Conservation (phyloP, 495 filamentous ascomycete genomes). For the Neurospora tetraspora region DNA sequence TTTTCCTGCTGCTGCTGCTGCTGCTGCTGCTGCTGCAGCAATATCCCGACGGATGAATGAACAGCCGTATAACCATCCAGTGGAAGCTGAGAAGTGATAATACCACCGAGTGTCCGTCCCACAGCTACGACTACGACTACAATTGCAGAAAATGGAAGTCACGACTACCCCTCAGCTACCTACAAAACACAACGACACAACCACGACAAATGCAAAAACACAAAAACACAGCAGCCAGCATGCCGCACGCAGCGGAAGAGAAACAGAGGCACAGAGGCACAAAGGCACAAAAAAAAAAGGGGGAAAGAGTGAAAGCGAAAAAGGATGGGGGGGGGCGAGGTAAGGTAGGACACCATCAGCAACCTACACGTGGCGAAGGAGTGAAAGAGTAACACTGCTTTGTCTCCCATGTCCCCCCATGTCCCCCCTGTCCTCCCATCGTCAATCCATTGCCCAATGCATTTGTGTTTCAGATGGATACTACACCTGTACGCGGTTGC, state of each 20-base stretch:
- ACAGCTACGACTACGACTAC: neutral
- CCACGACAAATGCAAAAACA: neutral
- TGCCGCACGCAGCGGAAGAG: neutral
- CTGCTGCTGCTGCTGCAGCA: neutral
- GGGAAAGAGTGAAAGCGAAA: neutral
- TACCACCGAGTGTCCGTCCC: neutral
- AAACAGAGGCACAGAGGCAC: neutral
- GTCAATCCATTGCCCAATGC: neutral
- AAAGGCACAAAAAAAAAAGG: neutral
- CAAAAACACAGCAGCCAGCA: neutral
- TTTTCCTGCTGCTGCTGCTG: neutral
- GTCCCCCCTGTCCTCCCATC: neutral
- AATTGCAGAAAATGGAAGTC: neutral
- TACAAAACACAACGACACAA: neutral
- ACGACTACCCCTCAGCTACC: neutral
- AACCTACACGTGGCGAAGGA: neutral
- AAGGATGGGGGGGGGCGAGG: neutral
- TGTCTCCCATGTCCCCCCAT: neutral
- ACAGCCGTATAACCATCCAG: neutral
- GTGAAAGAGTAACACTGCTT: neutral
- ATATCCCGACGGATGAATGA: neutral
- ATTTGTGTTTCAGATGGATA: neutral
- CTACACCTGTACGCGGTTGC: neutral
- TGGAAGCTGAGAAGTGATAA: neutral
- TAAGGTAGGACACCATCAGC: neutral